These are phyloP conservation scores for Phalaenopsis hybrid DNA, from an alignment of 116 monocot genomes.

Conservation along the genomic window DNA sequence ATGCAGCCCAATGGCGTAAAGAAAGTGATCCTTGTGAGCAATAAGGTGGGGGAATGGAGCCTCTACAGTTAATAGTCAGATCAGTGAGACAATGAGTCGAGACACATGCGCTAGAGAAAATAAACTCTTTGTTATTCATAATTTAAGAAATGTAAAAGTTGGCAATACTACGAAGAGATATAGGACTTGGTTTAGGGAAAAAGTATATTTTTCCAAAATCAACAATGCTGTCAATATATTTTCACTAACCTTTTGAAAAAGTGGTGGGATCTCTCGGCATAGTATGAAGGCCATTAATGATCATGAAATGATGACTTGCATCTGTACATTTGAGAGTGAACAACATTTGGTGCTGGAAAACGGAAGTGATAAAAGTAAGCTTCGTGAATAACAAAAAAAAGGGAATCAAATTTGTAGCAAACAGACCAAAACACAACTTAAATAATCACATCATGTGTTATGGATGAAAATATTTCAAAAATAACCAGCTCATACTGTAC, in stretches of 20 bases:
- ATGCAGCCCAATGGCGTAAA: slow-evolving; percentile 67
- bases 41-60: slow-evolving; percentile 22
- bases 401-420: slow-evolving; percentile 6
- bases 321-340: slow-evolving; percentile 28
- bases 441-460: slow-evolving; percentile 43
- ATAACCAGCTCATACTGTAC: slow-evolving; percentile 55
- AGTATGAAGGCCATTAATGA: slow-evolving; percentile 40
- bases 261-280: slow-evolving; percentile 31
- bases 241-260: slow-evolving; percentile 41
- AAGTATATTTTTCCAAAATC: neutral
- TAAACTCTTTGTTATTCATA: neutral
- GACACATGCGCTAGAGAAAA: slow-evolving; percentile 35
- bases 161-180: neutral
- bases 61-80: slow-evolving; percentile 47
- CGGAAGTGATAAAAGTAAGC: neutral
- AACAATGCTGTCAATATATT: neutral
- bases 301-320: slow-evolving; percentile 32
- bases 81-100: slow-evolving; percentile 50
- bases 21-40: slow-evolving; percentile 31
- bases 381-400: neutral
- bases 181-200: neutral
- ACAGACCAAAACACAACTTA: neutral
- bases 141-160: neutral
- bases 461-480: slow-evolving; percentile 44
- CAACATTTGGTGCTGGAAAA: slow-evolving; percentile 40